Conservation (phyloP, 2,329 filamentous ascomycete species). For the Fusarium musae region DNA sequence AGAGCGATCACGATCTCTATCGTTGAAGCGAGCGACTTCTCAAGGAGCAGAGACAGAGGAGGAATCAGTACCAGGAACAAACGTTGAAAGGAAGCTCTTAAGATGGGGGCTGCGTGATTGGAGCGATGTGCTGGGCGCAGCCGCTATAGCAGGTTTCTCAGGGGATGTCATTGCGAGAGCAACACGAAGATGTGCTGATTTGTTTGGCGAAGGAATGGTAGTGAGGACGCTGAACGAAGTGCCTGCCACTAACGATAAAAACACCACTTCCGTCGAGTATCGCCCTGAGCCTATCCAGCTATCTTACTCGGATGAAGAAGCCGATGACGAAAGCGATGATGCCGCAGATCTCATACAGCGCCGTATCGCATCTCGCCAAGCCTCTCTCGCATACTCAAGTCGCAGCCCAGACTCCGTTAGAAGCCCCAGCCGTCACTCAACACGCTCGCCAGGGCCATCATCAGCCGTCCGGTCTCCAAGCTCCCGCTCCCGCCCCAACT, state of each 20-base stretch:
- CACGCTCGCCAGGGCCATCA: conserved; percentile 30
- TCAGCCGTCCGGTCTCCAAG: conserved; percentile 23
- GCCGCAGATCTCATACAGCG: conserved; percentile 44
- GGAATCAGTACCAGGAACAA: conserved; percentile 28
- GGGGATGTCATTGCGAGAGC: conserved; percentile 73
- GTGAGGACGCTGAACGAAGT: conserved; percentile 65
- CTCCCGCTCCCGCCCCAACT: conserved; percentile 43
- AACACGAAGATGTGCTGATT: conserved; percentile 75
- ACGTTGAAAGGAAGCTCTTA: conserved; percentile 43
- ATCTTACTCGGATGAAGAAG: conserved; percentile 37
- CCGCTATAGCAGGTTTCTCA: conserved; percentile 78
- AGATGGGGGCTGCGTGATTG: conserved; percentile 74
- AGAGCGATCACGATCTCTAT: conserved; percentile 27
- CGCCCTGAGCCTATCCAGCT: conserved; percentile 45
- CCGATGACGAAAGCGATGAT: conserved; percentile 42
- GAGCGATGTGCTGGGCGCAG: conserved; percentile 85
- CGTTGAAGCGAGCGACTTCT: conserved; percentile 24
- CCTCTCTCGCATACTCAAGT: conserved; percentile 45
- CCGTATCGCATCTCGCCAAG: conserved; percentile 47
- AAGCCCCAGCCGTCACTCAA: conserved; percentile 38
- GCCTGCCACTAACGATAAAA: conserved; percentile 36
- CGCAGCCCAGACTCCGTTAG: conserved; percentile 40
- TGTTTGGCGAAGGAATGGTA: conserved; percentile 79
- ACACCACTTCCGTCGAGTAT: conserved; percentile 45
- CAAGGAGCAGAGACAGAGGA: conserved; percentile 30